A percentile compares a stretch with the other conserved stretches of the same genome.
These are phyloP conservation scores for Colletotrichum chlorophyti DNA, from an alignment of 2,329 filamentous ascomycete genomes.

Conservation along the genomic window DNA sequence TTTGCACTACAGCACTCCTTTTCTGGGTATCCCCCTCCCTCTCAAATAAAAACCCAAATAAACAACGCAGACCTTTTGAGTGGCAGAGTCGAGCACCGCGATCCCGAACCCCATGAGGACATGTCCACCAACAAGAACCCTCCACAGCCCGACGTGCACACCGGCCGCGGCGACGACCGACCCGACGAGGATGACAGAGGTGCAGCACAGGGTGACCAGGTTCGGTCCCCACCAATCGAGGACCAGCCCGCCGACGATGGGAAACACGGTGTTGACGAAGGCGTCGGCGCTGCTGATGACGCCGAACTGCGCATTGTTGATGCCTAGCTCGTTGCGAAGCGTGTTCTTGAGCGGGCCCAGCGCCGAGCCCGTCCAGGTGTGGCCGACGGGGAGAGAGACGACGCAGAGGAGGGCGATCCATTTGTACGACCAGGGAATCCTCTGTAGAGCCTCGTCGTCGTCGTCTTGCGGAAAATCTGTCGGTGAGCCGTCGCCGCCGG, in stretches of 20 bases:
- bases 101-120: constrained; percentile 35
- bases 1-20: neutral
- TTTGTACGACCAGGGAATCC: constrained; percentile 32
- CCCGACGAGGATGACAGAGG: constrained; percentile 30
- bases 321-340: constrained; percentile 31
- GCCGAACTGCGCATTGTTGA: constrained; percentile 35
- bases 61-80: constrained; percentile 30
- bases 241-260: constrained; percentile 32
- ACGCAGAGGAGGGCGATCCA: constrained; percentile 33
- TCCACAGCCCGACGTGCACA: constrained; percentile 30
- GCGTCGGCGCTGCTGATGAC: constrained; percentile 34
- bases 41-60: too few species aligned
- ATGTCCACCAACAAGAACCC: constrained; percentile 31
- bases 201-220: constrained; percentile 32
- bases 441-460: neutral
- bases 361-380: constrained; percentile 31
- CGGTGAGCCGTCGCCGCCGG: neutral
- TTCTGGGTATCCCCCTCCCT: too few species aligned
- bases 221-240: constrained; percentile 36
- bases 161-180: constrained; percentile 32
- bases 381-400: constrained; percentile 32
- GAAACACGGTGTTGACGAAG: constrained; percentile 35
- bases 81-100: constrained; percentile 32
- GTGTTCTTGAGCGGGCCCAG: constrained; percentile 35
- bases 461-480: neutral